These are phyloP conservation scores for Picochlorum sp. DNA, from an alignment of 139 green algal genomes.

Conservation along the genomic window DNA sequence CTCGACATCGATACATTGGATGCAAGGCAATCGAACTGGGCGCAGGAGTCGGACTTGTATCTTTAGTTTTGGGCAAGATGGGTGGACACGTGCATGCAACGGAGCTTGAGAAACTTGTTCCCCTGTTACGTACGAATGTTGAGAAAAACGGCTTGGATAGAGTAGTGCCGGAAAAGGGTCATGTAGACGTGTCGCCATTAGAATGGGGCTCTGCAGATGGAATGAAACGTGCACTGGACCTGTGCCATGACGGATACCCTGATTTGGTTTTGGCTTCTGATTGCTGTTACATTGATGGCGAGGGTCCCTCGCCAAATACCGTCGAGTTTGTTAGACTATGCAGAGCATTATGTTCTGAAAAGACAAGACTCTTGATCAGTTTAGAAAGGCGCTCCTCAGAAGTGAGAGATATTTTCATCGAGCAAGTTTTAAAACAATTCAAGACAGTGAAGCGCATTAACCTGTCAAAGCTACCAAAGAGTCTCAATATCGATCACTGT, in stretches of 20 bases:
- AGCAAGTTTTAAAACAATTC: conserved; percentile 17
- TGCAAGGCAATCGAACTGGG: conserved; percentile 33
- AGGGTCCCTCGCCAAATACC: conserved; percentile 20
- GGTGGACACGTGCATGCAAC: conserved; percentile 27
- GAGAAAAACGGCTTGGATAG: conserved; percentile 12
- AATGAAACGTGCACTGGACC: not conserved
- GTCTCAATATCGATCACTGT: conserved; percentile 21
- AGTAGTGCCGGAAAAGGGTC: conserved; percentile 1
- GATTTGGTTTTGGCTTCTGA: conserved; percentile 31
- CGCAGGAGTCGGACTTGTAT: conserved; percentile 32
- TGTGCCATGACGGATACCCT: not conserved
- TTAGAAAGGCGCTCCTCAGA: conserved; percentile 31
- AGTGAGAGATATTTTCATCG: conserved; percentile 17
- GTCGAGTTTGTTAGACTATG: conserved; percentile 31
- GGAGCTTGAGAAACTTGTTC: conserved; percentile 28
- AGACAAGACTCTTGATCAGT: conserved; percentile 23
- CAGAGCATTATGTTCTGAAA: conserved; percentile 20
- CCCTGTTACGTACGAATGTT: conserved; percentile 28
- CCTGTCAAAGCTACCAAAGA: conserved; percentile 4
- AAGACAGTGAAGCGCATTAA: conserved; percentile 14
- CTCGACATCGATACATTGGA: conserved; percentile 12
- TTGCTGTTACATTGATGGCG: conserved; percentile 34
- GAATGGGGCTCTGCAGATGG: conserved; percentile 20
- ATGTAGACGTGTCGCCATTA: conserved; percentile 13
- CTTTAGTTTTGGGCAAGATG: conserved; percentile 19